phyloP scores from a whole-genome alignment of 2,329 filamentous ascomycete species.

The Aurifilum marmelostoma region DNA sequence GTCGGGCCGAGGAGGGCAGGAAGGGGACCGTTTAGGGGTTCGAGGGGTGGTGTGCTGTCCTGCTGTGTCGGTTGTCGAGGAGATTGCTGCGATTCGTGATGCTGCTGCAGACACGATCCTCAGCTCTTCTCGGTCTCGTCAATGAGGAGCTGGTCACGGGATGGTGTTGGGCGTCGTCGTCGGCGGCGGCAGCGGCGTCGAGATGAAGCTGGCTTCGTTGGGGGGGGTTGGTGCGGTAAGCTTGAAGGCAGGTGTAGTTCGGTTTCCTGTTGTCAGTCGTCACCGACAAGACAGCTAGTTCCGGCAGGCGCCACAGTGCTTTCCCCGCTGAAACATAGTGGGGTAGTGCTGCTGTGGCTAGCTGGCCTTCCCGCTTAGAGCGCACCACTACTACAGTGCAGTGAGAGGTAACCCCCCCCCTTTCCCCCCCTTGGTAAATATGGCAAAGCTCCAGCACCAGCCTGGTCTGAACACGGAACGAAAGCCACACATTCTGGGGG shows the following conservation, averaged over 20 bases:
- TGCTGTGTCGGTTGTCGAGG: neutral
- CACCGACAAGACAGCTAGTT: slow-evolving; percentile 11
- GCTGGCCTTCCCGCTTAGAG: slow-evolving; percentile 6
- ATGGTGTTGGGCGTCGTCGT: neutral
- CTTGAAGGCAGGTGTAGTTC: neutral
- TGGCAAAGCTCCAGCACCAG: neutral
- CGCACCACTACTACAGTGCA: neutral
- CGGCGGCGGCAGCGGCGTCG: neutral
- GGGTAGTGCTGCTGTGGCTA: slow-evolving; percentile 13
- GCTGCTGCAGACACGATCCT: neutral
- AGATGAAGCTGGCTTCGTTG: slow-evolving; percentile 1
- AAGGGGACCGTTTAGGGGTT: neutral
- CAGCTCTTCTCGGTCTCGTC: neutral
- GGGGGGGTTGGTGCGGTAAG: neutral
- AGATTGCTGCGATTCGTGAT: neutral
- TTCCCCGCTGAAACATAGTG: slow-evolving; percentile 19
- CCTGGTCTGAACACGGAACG: neutral
- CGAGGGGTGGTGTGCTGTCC: neutral
- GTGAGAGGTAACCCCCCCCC: too few relatives aligned
- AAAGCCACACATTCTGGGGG: neutral
- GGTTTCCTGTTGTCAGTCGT: slow-evolving; percentile 7
- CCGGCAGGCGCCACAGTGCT: slow-evolving; percentile 12
- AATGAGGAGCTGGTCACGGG: neutral
- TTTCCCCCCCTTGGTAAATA: neutral
- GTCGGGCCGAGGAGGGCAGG: neutral